Base-by-base conservation (phyloP, 106 monocot species). In the Triglochin maritima region DNA sequence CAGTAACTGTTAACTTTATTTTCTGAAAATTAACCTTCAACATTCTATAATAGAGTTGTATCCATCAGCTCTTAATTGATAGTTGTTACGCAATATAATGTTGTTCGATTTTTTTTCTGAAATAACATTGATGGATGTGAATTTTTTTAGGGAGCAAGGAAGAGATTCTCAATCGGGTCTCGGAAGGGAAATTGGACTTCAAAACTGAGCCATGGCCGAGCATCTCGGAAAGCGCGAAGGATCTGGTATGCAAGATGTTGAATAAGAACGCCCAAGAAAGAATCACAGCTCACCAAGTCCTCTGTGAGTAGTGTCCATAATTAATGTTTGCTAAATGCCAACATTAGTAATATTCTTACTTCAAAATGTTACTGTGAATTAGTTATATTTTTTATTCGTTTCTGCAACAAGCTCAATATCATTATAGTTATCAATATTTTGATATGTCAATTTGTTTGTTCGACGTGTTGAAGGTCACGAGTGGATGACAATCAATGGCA, bases 151-250 rank as follows among this genome's bases (percentile, higher is more conserved):
- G 14, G 55, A 55, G 13, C 10, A n/a, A 55, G 55, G 10, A 9
- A 0, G 55, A n/a, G 55, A 55, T 55, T n/a, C 14, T 55, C 55
- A 5, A n/a, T 12, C 55, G 14, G 55, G 14, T 55, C 14, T 55
- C 5, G 55, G 13, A 55, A 55, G 55, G 55, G 10, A 7, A 41
- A 0, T 60, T 60, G 43, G 60, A 60, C 41, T 93, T 93, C 50
- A 85, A 85, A 13, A 75, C 85, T 63, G 83, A 86, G 64, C 79
- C 70, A 4, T 93, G 92, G 92, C 75, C 77, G 42, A 46, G 42
- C 12, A 69, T 88, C 10, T 88, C 92, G n/a, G 77, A 80, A 7
- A 85, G 83, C 54, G 88, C 85, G 3, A 88, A 83, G 77, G 85
- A 85, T 13, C 74, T 92, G 69, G 69, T 93, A 50, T 17, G 72